Conservation (phyloP, 1,284 basidiomycete genomes). For the Coniferiporia sulphurascens region DNA sequence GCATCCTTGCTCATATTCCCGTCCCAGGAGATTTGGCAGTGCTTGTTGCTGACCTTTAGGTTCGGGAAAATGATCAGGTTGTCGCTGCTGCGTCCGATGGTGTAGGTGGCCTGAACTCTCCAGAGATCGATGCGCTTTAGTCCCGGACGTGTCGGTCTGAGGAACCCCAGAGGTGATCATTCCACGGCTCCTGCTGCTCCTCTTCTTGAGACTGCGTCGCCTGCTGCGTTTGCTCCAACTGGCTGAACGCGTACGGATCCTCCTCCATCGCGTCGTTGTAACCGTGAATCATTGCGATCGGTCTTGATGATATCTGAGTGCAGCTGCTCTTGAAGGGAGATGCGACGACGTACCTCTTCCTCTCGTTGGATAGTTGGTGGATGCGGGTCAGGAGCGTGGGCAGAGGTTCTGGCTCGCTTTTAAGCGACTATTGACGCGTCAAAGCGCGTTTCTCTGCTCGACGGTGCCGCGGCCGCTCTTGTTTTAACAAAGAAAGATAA, state of each 20-base stretch:
- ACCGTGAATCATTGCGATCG: background rate
- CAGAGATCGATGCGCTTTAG: conserved; percentile 55
- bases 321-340: background rate
- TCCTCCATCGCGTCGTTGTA: conserved; percentile 6
- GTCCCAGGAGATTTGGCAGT: conserved; percentile 65
- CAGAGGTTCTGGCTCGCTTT: background rate
- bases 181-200: conserved; percentile 25
- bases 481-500: background rate
- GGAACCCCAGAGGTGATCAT: conserved; percentile 59
- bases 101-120: conserved; percentile 43
- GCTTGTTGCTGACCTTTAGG: conserved; percentile 67
- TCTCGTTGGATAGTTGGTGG: background rate
- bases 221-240: conserved; percentile 27
- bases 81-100: conserved; percentile 48
- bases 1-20: conserved; percentile 46
- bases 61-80: conserved; percentile 59
- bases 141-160: conserved; percentile 51
- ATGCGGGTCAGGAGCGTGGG: background rate
- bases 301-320: background rate
- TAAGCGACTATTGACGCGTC: background rate
- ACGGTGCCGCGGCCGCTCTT: background rate
- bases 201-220: conserved; percentile 24
- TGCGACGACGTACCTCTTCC: background rate
- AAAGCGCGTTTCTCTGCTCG: background rate
- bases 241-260: conserved; percentile 10